Conservation (phyloP, 768 basidiomycete species). For the Leccinum pellstonianum region DNA sequence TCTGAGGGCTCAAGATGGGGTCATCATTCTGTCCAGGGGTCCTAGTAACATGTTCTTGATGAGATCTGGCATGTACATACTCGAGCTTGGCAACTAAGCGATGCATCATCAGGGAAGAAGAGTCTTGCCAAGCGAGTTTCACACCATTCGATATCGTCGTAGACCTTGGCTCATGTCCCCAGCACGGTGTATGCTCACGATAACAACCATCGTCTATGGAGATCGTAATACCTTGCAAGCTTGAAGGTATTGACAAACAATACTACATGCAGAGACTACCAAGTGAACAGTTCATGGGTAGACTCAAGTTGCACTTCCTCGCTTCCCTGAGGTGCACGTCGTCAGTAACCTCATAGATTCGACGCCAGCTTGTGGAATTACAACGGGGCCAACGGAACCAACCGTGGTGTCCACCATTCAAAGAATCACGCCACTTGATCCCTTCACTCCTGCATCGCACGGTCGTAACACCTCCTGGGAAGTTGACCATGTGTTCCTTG, state of each 20-base stretch:
- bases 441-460: not conserved
- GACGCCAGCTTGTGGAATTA: not conserved
- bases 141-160: not conserved
- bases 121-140: not conserved
- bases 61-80: not conserved
- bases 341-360: not conserved
- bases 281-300: not conserved
- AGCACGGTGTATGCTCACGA: not conserved
- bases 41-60: not conserved
- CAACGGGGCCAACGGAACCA: not conserved
- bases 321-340: not conserved
- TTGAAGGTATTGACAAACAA: not conserved
- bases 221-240: not conserved
- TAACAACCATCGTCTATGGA: not conserved
- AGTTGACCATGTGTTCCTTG: constrained; percentile 2
- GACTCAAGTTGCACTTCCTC: not conserved
- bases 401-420: not conserved
- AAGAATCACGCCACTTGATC: constrained; percentile 2
- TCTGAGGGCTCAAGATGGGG: not conserved
- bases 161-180: not conserved
- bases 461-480: not conserved
- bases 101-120: not conserved
- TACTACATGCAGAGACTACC: not conserved
- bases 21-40: not conserved
- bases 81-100: not conserved